A percentile compares a stretch with the other conserved stretches of the same genome.
These are phyloP conservation scores for Saccharomycopsis guyanensis DNA, from an alignment of 805 yeast species.

Conservation along the genomic window DNA sequence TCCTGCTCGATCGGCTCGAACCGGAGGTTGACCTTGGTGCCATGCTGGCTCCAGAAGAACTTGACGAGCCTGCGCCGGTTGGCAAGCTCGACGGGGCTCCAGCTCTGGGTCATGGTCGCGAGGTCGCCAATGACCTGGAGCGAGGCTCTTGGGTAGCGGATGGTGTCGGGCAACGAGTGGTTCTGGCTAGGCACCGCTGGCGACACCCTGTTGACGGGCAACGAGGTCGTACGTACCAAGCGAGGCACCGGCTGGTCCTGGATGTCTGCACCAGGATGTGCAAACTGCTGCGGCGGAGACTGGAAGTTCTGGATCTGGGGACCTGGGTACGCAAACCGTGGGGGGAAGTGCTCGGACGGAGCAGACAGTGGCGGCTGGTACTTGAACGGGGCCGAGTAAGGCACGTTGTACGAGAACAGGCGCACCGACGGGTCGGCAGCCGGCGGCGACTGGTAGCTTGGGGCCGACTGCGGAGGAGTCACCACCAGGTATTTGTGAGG, in stretches of 20 bases:
- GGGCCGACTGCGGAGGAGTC: neutral
- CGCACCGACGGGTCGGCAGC: neutral
- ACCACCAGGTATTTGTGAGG: neutral
- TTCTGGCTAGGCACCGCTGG: neutral
- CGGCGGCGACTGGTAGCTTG: neutral
- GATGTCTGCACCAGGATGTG: neutral
- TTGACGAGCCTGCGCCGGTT: slow-evolving; percentile 41
- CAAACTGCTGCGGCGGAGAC: neutral
- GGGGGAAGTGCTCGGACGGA: neutral
- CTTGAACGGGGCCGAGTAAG: neutral
- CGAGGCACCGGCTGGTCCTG: slow-evolving; percentile 6
- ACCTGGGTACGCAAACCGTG: neutral
- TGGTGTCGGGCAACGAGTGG: neutral
- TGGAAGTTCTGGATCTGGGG: neutral
- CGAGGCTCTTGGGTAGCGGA: slow-evolving; percentile 4
- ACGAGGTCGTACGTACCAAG: slow-evolving; percentile 13
- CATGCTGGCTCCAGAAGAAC: slow-evolving; percentile 28
- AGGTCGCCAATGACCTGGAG: slow-evolving; percentile 14
- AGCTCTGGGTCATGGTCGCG: slow-evolving; percentile 27
- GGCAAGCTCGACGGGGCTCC: slow-evolving; percentile 39
- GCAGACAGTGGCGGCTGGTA: neutral
- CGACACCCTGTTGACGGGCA: slow-evolving; percentile 1
- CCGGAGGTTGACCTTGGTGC: slow-evolving; percentile 27
- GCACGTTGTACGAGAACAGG: neutral
- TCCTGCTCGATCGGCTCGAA: slow-evolving; percentile 31